Evolutionary conservation across 2,329 filamentous ascomycete species (phyloP).

Genomic region (Bretziella fagacearum): DNA sequence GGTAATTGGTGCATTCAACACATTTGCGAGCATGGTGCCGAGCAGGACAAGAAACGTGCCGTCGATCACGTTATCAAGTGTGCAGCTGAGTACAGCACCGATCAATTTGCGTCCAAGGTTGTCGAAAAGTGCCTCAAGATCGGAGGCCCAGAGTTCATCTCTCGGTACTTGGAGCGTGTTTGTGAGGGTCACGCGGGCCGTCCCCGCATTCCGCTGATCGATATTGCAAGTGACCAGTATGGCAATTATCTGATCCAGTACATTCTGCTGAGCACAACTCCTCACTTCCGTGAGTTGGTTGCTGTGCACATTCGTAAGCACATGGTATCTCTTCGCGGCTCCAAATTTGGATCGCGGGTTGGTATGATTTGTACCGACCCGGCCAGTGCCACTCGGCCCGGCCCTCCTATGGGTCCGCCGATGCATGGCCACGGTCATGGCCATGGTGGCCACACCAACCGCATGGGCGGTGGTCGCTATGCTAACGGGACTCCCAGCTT

Average conservation of each 20-base stretch:
- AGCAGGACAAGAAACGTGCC: constrained; percentile 78
- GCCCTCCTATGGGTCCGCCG: constrained; percentile 57
- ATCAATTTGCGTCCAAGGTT: constrained; percentile 97
- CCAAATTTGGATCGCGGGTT: constrained; percentile 95
- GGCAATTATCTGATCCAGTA: constrained; percentile 97
- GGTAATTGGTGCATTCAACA: constrained; percentile 99
- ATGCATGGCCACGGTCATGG: constrained; percentile 23
- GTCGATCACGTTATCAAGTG: constrained; percentile 91
- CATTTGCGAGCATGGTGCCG: constrained; percentile 89
- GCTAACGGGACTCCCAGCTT: neutral
- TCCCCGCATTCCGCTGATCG: constrained; percentile 89
- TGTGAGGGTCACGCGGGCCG: constrained; percentile 82
- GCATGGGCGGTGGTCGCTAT: neutral
- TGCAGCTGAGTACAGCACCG: constrained; percentile 93
- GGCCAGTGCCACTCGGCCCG: constrained; percentile 71
- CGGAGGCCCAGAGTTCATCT: constrained; percentile 73
- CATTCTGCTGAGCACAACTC: constrained; percentile 74
- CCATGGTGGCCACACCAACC: neutral
- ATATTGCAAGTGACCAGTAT: constrained; percentile 97
- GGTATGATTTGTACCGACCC: constrained; percentile 98
- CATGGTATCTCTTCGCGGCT: constrained; percentile 96
- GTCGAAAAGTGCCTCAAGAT: constrained; percentile 99
- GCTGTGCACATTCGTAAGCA: constrained; percentile 93
- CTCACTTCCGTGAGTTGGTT: constrained; percentile 84
- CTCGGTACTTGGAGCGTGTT: constrained; percentile 82